These are phyloP conservation scores for Hypoxylon sp. DNA, from an alignment of 2,329 filamentous ascomycete species.

Conservation along the genomic window DNA sequence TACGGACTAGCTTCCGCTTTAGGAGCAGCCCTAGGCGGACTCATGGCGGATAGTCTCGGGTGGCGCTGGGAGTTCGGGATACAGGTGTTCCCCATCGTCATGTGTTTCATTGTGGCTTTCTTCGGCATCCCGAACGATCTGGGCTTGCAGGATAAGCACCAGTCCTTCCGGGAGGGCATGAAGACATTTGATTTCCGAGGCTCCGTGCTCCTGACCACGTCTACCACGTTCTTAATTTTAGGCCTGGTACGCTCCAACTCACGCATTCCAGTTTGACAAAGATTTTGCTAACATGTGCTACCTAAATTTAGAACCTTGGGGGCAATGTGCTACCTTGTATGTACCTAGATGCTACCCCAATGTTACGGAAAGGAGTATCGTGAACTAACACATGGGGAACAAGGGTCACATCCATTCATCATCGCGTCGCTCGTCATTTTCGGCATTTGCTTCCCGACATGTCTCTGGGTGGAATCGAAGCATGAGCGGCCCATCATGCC, in stretches of 20 bases:
- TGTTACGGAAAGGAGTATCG: not conserved
- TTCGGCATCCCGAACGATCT: conserved; percentile 67
- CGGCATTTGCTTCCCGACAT: conserved; percentile 63
- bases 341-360: conserved; percentile 38
- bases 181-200: conserved; percentile 71
- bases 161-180: conserved; percentile 65
- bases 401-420: conserved; percentile 72
- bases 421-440: conserved; percentile 66
- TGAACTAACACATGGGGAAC: conserved; percentile 10
- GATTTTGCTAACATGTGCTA: conserved; percentile 6
- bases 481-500: conserved; percentile 73
- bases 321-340: conserved; percentile 74
- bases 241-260: conserved; percentile 64
- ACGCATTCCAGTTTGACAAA: not conserved
- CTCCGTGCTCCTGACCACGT: conserved; percentile 66
- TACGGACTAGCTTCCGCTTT: conserved; percentile 72
- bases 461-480: conserved; percentile 67
- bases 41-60: conserved; percentile 78
- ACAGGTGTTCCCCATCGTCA: conserved; percentile 67
- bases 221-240: conserved; percentile 71
- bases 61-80: conserved; percentile 82
- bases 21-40: conserved; percentile 78
- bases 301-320: conserved; percentile 71
- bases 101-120: conserved; percentile 63
- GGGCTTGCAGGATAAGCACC: conserved; percentile 63